Base-by-base conservation (phyloP, 306 rosid species). In the Styphnolobium japonicum region DNA sequence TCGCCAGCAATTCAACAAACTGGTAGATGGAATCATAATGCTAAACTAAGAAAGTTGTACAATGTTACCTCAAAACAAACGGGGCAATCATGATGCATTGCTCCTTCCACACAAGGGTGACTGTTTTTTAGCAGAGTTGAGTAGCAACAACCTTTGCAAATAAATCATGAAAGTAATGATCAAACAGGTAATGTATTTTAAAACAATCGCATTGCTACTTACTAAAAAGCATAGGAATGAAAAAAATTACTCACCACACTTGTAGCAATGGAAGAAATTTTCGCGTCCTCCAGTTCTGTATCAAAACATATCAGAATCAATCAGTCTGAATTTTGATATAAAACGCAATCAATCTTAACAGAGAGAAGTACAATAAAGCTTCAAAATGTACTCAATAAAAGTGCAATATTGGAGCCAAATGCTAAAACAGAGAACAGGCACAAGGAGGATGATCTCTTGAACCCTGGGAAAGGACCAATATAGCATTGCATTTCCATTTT, bases 1-100 rank as follows among this genome's bases (percentile, higher is more conserved):
- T 22, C 45, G 42, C 56, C 52, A 40, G 75, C 49, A 25, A 67
- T 52, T 45, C n/a, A 14, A 77, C 33, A 45, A 49, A 37, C 10
- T 56, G 37, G 76, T 10, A 62, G 1, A 53, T 16, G 18, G 27
- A 23, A 33, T 18, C 67, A 23, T n/a, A 15, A 18, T 6, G 23
- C 62, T 45, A 19, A 46, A 71, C 34, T 45, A 55, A 37, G 39
- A 19, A 46, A 71, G 52, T 37, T 9, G 55, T 48, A 67, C 7
- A 46, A 37, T 16, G n/a, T 68, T 85, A 92, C 98, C 98, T 94
- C 98, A 74, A 89, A 92, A 81, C 97, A 92, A 84, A 94, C 84
- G 63, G 97, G 97, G 76, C 97, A 94, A 81, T 94, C 91, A 4
- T 94, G 97, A 84, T 94, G 97, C 97, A 90, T 92, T 63, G 98